A percentile compares a stretch with the other conserved stretches of the same genome.
Evolutionary conservation across 1,284 basidiomycete species (phyloP).

Genomic region (Cystobasidiaceae sp.): DNA sequence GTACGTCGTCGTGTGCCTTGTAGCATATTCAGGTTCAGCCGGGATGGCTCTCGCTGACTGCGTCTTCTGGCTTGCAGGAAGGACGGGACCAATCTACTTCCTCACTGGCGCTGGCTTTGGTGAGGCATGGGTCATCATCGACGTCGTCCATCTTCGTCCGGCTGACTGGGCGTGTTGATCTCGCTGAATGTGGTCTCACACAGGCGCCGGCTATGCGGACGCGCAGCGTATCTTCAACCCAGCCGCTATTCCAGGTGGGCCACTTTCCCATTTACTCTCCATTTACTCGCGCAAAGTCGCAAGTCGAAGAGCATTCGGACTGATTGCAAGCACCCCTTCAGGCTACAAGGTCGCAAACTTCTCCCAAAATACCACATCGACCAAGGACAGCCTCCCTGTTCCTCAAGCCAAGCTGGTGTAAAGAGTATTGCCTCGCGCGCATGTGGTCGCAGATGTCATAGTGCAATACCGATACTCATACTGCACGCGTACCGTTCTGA

Average conservation of each 20-base stretch:
- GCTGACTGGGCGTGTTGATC: background rate
- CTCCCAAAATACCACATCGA: background rate
- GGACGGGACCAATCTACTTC: constrained; percentile 91
- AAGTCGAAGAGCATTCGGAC: too few relatives aligned
- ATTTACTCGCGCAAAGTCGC: background rate
- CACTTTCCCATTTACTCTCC: background rate
- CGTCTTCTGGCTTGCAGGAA: constrained; percentile 57
- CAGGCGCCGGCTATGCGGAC: constrained; percentile 43
- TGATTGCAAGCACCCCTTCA: background rate
- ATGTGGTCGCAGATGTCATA: too few relatives aligned
- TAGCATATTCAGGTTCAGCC: constrained; percentile 3
- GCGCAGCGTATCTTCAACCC: constrained; percentile 42
- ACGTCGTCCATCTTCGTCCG: background rate
- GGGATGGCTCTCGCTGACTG: background rate
- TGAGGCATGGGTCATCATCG: constrained; percentile 35
- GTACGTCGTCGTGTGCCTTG: constrained; percentile 56
- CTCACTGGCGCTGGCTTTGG: constrained; percentile 79
- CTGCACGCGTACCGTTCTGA: too few relatives aligned
- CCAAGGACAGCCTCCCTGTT: background rate
- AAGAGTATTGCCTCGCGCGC: too few relatives aligned
- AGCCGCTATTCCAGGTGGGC: constrained; percentile 38
- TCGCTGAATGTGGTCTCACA: background rate
- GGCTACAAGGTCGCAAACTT: constrained; percentile 26
- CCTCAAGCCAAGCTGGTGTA: constrained; percentile 8
- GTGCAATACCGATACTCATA: too few relatives aligned